phyloP scores from a whole-genome alignment of 208 protist genomes.

The Kentomonas sorsogonicus region DNA sequence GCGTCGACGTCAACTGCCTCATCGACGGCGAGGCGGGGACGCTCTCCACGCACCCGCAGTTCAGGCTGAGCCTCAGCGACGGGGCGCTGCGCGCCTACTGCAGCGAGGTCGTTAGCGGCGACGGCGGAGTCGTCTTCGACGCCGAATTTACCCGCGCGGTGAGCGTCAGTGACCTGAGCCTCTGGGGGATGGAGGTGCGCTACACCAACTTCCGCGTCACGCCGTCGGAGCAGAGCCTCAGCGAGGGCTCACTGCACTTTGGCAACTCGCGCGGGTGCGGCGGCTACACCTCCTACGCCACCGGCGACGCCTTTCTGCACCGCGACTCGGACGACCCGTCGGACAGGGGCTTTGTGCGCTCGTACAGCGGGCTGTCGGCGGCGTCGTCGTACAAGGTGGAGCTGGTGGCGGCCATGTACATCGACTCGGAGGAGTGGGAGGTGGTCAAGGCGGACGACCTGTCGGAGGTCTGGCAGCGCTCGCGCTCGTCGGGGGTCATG shows the following conservation, averaged over 20 bases:
- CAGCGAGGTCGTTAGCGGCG: conserved; percentile 69
- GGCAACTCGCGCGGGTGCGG: conserved; percentile 8
- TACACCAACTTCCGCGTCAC: conserved; percentile 66
- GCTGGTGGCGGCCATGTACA: conserved; percentile 49
- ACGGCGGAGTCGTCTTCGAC: conserved; percentile 79
- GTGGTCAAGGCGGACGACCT: conserved; percentile 50
- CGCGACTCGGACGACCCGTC: neutral
- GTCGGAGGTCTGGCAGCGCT: conserved; percentile 69
- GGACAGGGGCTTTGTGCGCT: neutral
- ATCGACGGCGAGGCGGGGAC: conserved; percentile 81
- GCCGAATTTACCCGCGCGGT: conserved; percentile 60
- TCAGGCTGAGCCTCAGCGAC: conserved; percentile 56
- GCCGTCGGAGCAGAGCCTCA: conserved; percentile 5
- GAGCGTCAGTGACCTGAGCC: conserved; percentile 42
- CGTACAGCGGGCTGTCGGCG: neutral
- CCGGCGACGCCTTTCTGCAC: neutral
- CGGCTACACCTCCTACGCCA: neutral
- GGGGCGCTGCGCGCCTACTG: conserved; percentile 71
- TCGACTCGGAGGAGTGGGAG: conserved; percentile 69
- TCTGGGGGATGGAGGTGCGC: conserved; percentile 67
- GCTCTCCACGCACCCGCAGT: conserved; percentile 49
- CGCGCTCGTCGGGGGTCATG: conserved; percentile 50
- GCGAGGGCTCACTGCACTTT: conserved; percentile 12
- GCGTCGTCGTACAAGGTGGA: conserved; percentile 39
- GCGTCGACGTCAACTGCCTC: conserved; percentile 61